Evolutionary conservation across 306 rosid genomes (phyloP), one percentile per base, ranked within the genome.

Genomic region (Prunus dulcis): DNA sequence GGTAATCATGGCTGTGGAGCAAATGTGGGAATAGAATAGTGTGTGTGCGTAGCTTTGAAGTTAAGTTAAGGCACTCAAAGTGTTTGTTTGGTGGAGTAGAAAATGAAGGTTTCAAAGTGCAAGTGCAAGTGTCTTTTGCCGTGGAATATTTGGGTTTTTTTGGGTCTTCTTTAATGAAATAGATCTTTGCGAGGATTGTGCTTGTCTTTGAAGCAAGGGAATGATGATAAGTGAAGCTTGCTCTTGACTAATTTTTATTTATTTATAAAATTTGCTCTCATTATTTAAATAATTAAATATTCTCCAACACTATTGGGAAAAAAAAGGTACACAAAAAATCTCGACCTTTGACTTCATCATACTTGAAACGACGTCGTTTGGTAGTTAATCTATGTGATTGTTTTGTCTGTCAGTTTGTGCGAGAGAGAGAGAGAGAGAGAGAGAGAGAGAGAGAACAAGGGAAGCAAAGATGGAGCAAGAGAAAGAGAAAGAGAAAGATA

Each of bases 11-110:
- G 71, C 70, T 70, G 43, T 76, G 78, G 77, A 76, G 79, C 64
- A 68, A 69, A 64, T 51, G 19, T 5, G 78, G 28, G 75, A 45
- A 49, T 67, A 43, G 13, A 57, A 17, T 73, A 23, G 67, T 17
- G 78, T 41, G 78, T 55, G 84, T 80, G 87, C 93, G 84, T 94
- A 80, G 80, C 97, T 90, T 92, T 73, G 92, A 94, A 90, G 98
- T 71, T 41, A 94, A 90, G 98, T 69, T 32, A 94, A 84, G 97
- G 43, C 62, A 80, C 58, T 30, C 30, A 32, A 28, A 73, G 38
- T 38, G 67, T 71, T 79, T 64, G 86, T 85, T 91, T 84, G 93
- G 91, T 94, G 76, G 84, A 60, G 58, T 1, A 45, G 20, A 69
- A 73, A 74, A 55, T 74, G 60, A 64, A 55, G 19, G 11, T 47